Conservation (phyloP, 306 rosid species). For the Luffa aegyptiaca region DNA sequence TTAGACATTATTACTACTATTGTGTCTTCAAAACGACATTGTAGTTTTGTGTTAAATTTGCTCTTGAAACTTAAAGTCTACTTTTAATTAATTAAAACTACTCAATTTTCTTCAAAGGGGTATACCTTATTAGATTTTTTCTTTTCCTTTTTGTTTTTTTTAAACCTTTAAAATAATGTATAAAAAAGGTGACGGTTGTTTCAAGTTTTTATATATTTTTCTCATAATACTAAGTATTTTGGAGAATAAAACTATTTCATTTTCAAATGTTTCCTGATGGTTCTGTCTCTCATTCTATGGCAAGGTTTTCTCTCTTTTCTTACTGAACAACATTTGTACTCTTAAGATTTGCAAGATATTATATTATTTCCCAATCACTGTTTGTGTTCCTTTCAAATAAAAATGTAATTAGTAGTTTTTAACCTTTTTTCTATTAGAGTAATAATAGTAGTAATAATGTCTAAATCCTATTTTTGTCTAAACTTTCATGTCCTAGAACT, state of each 20-base stretch:
- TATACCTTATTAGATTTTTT: too few species aligned
- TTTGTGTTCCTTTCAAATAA: neutral
- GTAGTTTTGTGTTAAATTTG: neutral
- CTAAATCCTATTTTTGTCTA: neutral
- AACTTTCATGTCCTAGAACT: neutral
- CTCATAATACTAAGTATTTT: neutral
- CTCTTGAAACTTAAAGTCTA: neutral
- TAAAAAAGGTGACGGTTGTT: neutral
- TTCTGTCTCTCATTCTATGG: neutral
- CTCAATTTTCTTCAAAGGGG: neutral
- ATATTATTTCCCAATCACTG: neutral
- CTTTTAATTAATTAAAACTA: neutral
- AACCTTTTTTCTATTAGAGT: neutral
- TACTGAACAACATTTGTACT: neutral
- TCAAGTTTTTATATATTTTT: neutral
- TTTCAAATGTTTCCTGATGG: neutral
- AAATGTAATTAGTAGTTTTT: neutral
- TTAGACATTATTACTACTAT: too few species aligned
- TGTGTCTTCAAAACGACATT: neutral
- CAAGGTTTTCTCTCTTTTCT: neutral
- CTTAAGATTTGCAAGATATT: neutral
- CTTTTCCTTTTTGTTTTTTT: neutral
- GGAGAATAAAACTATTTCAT: neutral
- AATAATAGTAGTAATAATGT: neutral
- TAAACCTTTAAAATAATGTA: neutral